Base-by-base conservation (phyloP, 2,329 filamentous ascomycete genomes). In the Diaporthe aspalathi region DNA sequence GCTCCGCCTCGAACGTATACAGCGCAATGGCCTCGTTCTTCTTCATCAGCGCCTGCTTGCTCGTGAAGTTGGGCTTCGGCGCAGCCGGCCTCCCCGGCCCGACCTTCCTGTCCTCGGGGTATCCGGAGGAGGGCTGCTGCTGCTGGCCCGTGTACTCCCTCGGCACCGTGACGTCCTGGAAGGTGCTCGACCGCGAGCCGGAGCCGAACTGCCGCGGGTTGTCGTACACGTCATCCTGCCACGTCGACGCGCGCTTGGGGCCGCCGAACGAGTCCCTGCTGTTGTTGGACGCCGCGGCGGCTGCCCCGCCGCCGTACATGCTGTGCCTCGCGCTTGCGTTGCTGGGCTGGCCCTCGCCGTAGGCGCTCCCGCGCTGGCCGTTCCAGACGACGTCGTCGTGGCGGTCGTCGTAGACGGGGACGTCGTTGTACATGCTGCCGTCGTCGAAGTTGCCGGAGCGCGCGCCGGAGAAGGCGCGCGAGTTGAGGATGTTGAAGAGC, bases 1-100 rank as follows among this genome's bases (percentile, higher is more conserved):
- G 95, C 77, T 97, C 95, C 0, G 94, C 92, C 74, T 98, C 95
- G 79, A 99, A 99, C 2, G 93, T 97, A 82, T 93, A 98, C 73
- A 98, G 86, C 2, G 96, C 96, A 24, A 98, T 87, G 0, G 94
- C 96, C 82, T 98, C 94, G 76, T 98, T 94, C 75, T 88, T 87
- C 79, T 87, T 88, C 72, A 91, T 78, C 72, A 84, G 73, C 0
- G 84, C 85, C 62, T 88, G 84, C 81, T 90, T 90, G 76, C 84
- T 85, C 16, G 82, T 85, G 78, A 97, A 97, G 67, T 93, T 90
- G 0, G 95, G 96, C 82, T 98, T 98, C 0, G 95, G 95, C 7
- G 95, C 95, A 5, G 92, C 90, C 0, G 96, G 95, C 77, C 94
- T 87, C 35, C 89, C 91, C 0, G 95, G 95, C 24, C 90, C 92